Evolutionary conservation across 306 rosid genomes (phyloP).

Genomic region (Corylus heterophylla): DNA sequence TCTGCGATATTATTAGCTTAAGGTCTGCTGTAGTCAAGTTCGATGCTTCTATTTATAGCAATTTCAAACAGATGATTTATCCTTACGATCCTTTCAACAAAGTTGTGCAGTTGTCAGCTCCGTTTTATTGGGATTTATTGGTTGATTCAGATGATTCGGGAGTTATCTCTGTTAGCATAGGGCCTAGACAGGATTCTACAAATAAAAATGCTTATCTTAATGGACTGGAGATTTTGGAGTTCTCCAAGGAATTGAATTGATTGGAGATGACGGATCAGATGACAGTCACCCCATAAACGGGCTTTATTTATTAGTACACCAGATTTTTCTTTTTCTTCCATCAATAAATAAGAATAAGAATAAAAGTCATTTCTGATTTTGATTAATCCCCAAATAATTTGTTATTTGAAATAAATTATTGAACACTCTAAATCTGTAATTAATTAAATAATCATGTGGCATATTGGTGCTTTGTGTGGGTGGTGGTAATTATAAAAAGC

Average conservation of each 20-base stretch:
- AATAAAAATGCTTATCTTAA: slow-evolving; percentile 23
- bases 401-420: too few species aligned
- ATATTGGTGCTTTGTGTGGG: too few species aligned
- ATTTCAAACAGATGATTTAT: fast-evolving
- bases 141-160: slow-evolving; percentile 40
- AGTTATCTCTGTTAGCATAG: background rate
- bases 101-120: background rate
- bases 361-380: too few species aligned
- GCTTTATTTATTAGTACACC: too few species aligned
- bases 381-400: too few species aligned
- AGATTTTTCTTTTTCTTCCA: too few species aligned
- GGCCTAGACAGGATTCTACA: background rate
- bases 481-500: too few species aligned
- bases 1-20: slow-evolving; percentile 16
- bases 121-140: slow-evolving; percentile 36
- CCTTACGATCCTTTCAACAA: fast-evolving
- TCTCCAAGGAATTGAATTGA: background rate
- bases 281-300: too few species aligned
- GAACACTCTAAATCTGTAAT: too few species aligned
- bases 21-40: fast-evolving
- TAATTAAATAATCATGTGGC: too few species aligned
- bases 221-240: slow-evolving; percentile 46
- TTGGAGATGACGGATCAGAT: background rate
- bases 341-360: too few species aligned
- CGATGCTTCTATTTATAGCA: slow-evolving; percentile 6